These are phyloP conservation scores for Amphirosellinia nigrospora DNA, from an alignment of 495 filamentous ascomycete genomes.

Conservation along the genomic window DNA sequence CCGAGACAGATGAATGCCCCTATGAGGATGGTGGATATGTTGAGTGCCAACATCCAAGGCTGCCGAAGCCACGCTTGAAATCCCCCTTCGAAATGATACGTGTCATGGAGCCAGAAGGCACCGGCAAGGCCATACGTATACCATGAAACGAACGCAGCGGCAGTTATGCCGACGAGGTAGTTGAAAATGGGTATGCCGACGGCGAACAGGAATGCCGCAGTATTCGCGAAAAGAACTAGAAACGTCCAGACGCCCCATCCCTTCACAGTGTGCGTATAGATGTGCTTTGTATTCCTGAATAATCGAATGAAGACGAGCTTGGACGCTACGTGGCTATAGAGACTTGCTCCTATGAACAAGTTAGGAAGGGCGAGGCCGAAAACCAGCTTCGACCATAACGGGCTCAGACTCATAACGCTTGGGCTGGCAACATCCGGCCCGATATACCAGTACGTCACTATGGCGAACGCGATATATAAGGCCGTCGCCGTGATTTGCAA, in stretches of 20 bases:
- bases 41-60: slow-evolving; percentile 33
- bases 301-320: slow-evolving; percentile 72
- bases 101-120: slow-evolving; percentile 41
- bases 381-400: slow-evolving; percentile 65
- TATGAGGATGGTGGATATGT: slow-evolving; percentile 35
- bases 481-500: slow-evolving; percentile 62
- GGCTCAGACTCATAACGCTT: slow-evolving; percentile 62
- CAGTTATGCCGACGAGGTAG: slow-evolving; percentile 57
- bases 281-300: slow-evolving; percentile 49
- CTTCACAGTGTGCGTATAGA: slow-evolving; percentile 42
- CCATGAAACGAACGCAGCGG: slow-evolving; percentile 61
- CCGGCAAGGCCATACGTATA: slow-evolving; percentile 63
- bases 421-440: slow-evolving; percentile 64
- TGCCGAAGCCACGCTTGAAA: slow-evolving; percentile 31
- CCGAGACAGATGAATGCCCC: slow-evolving; percentile 42
- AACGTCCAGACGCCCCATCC: slow-evolving; percentile 59
- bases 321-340: slow-evolving; percentile 61
- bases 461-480: slow-evolving; percentile 64
- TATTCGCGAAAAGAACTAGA: slow-evolving; percentile 62
- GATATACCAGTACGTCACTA: slow-evolving; percentile 71
- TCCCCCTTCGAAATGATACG: slow-evolving; percentile 18
- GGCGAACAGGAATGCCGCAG: slow-evolving; percentile 68
- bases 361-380: slow-evolving; percentile 78
- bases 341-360: slow-evolving; percentile 69
- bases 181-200: slow-evolving; percentile 71